Conservation (phyloP, 371 early-diverging fungal species). For the Syncephalastrum sp. region DNA sequence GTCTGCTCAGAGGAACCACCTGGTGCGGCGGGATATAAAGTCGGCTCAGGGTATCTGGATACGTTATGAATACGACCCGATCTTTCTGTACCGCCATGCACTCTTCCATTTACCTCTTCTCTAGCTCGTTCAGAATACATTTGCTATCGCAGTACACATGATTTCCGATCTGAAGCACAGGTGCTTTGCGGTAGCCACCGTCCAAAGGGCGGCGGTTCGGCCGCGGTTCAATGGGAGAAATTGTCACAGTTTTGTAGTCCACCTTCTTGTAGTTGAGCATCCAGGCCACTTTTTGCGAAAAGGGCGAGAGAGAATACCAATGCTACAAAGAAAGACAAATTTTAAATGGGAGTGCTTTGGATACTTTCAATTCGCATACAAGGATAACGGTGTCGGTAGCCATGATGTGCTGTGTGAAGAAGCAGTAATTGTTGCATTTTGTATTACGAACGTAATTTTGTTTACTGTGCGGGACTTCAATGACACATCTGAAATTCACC, state of each 20-base stretch:
- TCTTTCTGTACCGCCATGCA: neutral
- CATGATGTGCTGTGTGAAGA: too few relatives aligned
- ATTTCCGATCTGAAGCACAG: conserved; percentile 61
- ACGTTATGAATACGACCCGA: neutral
- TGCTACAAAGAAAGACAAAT: conserved; percentile 18
- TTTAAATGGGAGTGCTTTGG: too few relatives aligned
- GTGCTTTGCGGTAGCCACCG: conserved; percentile 59
- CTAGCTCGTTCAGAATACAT: conserved; percentile 50
- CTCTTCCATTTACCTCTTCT: conserved; percentile 31
- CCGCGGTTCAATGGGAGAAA: conserved; percentile 30
- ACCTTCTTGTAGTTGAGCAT: conserved; percentile 38
- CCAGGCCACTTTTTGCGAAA: conserved; percentile 34
- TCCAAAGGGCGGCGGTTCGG: conserved; percentile 48
- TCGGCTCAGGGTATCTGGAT: conserved; percentile 18
- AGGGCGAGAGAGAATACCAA: conserved; percentile 33
- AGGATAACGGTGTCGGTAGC: too few relatives aligned
- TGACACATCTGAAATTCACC: too few relatives aligned
- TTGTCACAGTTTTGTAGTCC: conserved; percentile 31
- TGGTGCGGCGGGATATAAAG: conserved; percentile 8
- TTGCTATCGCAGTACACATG: conserved; percentile 56
- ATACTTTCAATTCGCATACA: too few relatives aligned
- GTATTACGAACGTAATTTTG: too few relatives aligned
- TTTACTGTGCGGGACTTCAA: too few relatives aligned
- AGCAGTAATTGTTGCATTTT: too few relatives aligned
- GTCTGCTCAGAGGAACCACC: neutral